Base-by-base conservation (phyloP, 495 filamentous ascomycete species). In the Xylaria longipes region DNA sequence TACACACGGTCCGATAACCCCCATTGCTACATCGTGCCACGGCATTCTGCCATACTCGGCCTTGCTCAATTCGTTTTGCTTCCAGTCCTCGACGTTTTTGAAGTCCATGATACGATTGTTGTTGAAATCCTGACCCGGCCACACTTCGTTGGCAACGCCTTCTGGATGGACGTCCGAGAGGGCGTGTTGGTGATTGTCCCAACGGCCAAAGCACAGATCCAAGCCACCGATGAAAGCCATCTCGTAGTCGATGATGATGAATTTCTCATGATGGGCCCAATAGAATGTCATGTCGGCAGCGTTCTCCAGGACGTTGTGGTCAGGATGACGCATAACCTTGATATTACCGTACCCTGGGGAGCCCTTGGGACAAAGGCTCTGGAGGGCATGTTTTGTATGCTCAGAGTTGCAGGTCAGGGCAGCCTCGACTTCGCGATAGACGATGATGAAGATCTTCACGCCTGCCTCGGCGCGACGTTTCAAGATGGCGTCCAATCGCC, bases 201-300 rank as follows among this genome's bases (percentile, higher is more conserved):
- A 98, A 33, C 95, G 89, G 4, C 95, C 95, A 78, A 97, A 98
- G 80, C 95, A 98, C n/a, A 98, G 86, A 81, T 98, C 95, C 41
- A 98, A 85, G 2, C 95, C 95, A 48, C 95, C 95, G 69, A 97
- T 94, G 75, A 97, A 98, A 22, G 94, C 95, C 71, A 95, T 76
- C 22, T 88, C 87, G 80, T 97, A 97, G 81, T 98, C 95, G 65
- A 98, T 91, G 39, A 98, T 93, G 65, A 98, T 90, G 81, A 97
- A 93, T 76, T 98, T 98, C 77, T 98, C 95, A 78, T 98, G 95
- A 78, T 98, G 95, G 0, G 95, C 95, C 95, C 95, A 98, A 82
- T 98, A 98, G 76, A 98, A 93, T 0, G 94, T 98, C 94, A 97
- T 97, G 71, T 98, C 95, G 11, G 93, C 93, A 1, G 90, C 93